Evolutionary conservation across 1,284 basidiomycete species (phyloP), one percentile per base, ranked within the genome.

Genomic region (Austroboletus niveus): DNA sequence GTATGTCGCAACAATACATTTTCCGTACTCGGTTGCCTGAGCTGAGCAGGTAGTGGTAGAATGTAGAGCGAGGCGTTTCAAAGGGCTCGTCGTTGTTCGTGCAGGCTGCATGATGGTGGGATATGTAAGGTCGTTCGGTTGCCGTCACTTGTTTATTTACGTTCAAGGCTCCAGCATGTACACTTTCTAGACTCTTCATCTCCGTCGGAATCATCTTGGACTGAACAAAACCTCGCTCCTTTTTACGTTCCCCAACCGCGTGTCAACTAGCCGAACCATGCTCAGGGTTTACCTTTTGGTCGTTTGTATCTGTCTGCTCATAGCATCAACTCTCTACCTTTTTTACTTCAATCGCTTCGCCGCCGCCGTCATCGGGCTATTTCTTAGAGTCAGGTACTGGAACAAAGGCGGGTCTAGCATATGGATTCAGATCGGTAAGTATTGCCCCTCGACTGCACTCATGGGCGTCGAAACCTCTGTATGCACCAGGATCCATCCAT

Each of bases 271-370:
- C 62, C 14, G 60, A 29, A 38, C 47, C 42, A 84, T 85, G 81
- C 70, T 88, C 45, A 76, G 78, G 70, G 68, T 67, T 45, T 71
- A 81, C 48, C 75, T 95, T 45, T 78, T 94, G 58, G 78, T 88
- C 57, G 79, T 86, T 59, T 85, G 84, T 64, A 72, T 89, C 50
- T 83, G 83, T 60, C 82, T 93, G 52, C 79, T 87, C 55, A 66
- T 92, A 47, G 83, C 80, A 39, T 73, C 87, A n/a, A 71, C 87
- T 48, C 63, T 88, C 53, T 94, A 94, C 69, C 79, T 92, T 56
- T 95, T 96, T 78, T 95, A 89, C 73, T 92, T 88, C 82, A 94
- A 94, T 70, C 83, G 92, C 35, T 73, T 94, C 44, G 68, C 94
- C 52, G 92, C 84, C 10, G 81, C 80, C 50, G 56, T 89, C 52